Base-by-base conservation (phyloP, 164 flowering plant genomes). In the Vitis riparia region DNA sequence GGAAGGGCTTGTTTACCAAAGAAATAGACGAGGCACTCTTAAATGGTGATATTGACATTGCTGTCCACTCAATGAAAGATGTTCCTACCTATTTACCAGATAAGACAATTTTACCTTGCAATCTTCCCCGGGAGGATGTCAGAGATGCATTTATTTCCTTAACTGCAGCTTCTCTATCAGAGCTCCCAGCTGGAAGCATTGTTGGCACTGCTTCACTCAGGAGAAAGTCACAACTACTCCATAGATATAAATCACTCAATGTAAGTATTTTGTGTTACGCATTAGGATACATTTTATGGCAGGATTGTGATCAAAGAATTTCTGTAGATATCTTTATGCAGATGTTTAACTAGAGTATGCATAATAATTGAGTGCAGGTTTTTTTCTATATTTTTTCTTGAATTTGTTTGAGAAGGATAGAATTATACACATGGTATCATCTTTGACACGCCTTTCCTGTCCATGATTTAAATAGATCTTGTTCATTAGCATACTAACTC, bases 11-110 rank as follows among this genome's bases (percentile, higher is more conserved):
- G 56, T 95, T 95, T 75, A 91, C 98, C 0, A 95, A 95, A 83
- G 99, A 95, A 80, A 90, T 93, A 67, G 98, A 95, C 59, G 99
- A 95, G 78, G 98, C 99, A 7, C 88, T 95, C 44, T 72, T 95
- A 44, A 88, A 88, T 75, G 80, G 85, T 69, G 89, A 85, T 10
- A 89, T 95, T 63, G 99, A 93, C 79, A 93, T 95, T 73, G 98
- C 97, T 62, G 98, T 95, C 47, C 99, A 95, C 78, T 95, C 99
- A 19, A 93, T 95, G 99, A 95, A 95, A 73, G 99, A 95, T 77
- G 98, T 95, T 12, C 99, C 99, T 3, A 95, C 99, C 15, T 95
- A 95, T 78, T 82, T 91, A 71, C 98, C 97, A 0, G 92, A 89
- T 51, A 86, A 88, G 73, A 95, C 86, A 23, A 84, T 91, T 70